A percentile compares a stretch with the other conserved stretches of the same genome.
phyloP scores from a whole-genome alignment of 2,329 filamentous ascomycete species.

The Diplodia corticola region DNA sequence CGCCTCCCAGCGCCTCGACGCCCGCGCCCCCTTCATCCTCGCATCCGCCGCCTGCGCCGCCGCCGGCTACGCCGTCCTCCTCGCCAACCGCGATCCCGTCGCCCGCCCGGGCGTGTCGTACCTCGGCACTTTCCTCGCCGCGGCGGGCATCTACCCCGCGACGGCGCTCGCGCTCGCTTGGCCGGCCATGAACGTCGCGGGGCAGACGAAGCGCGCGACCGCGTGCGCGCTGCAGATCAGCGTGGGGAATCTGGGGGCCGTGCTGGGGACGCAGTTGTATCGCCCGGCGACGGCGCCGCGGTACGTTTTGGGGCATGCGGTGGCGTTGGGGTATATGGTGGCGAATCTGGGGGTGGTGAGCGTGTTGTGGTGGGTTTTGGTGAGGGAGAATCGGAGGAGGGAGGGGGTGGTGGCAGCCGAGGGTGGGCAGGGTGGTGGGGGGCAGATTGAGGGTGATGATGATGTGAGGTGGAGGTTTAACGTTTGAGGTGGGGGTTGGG shows the following conservation, averaged over 20 bases:
- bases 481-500: constrained; percentile 25
- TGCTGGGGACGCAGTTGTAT: constrained; percentile 42
- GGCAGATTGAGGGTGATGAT: constrained; percentile 34
- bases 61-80: constrained; percentile 43
- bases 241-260: constrained; percentile 50
- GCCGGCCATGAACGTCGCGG: constrained; percentile 56
- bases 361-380: constrained; percentile 34
- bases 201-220: constrained; percentile 55
- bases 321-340: constrained; percentile 34
- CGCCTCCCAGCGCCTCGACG: constrained; percentile 34
- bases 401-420: constrained; percentile 28
- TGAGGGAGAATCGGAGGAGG: constrained; percentile 36
- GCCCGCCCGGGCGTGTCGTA: constrained; percentile 41
- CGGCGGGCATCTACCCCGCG: constrained; percentile 42
- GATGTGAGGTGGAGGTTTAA: constrained; percentile 42
- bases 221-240: constrained; percentile 53
- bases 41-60: constrained; percentile 35
- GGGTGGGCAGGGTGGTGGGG: constrained; percentile 33
- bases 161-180: constrained; percentile 48
- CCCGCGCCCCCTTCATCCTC: constrained; percentile 40
- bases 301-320: constrained; percentile 38
- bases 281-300: constrained; percentile 36
- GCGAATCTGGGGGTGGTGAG: constrained; percentile 37
- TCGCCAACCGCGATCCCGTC: constrained; percentile 33
- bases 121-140: constrained; percentile 40